Conservation (phyloP, 148 eudicot species). For the Amaranthus hypochondriacus region DNA sequence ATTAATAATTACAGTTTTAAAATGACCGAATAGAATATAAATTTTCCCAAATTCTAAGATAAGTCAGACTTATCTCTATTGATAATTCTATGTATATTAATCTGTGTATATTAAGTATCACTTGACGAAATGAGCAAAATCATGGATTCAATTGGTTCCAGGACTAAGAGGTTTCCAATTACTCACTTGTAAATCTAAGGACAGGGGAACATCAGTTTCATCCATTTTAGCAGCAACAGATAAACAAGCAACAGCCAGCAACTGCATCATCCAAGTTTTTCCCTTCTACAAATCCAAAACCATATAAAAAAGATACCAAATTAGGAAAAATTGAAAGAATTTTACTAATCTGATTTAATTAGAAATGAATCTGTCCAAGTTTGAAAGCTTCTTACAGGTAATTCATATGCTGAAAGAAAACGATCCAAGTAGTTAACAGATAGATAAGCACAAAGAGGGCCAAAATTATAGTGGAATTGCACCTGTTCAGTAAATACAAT, state of each 20-base stretch:
- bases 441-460: conserved; percentile 61
- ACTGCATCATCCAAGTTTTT: conserved; percentile 73
- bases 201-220: conserved; percentile 59
- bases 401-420: conserved; percentile 54
- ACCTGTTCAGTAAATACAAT: conserved; percentile 43
- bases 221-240: conserved; percentile 75
- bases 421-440: conserved; percentile 73
- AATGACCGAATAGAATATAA: no score
- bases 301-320: not conserved
- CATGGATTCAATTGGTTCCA: not conserved
- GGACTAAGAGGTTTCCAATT: not conserved
- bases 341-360: not conserved
- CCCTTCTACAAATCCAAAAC: conserved; percentile 32
- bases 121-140: not conserved
- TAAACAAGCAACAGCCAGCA: conserved; percentile 71
- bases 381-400: conserved; percentile 47
- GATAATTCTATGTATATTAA: no score
- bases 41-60: no score
- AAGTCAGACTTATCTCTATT: not conserved
- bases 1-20: not conserved
- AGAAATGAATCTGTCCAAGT: not conserved
- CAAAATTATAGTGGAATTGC: conserved; percentile 61
- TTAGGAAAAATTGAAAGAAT: no score
- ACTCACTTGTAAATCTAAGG: conserved; percentile 66
- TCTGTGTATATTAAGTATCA: not conserved